phyloP scores from a whole-genome alignment of 140 eudicot genomes.

The Erigeron philadelphicus region DNA sequence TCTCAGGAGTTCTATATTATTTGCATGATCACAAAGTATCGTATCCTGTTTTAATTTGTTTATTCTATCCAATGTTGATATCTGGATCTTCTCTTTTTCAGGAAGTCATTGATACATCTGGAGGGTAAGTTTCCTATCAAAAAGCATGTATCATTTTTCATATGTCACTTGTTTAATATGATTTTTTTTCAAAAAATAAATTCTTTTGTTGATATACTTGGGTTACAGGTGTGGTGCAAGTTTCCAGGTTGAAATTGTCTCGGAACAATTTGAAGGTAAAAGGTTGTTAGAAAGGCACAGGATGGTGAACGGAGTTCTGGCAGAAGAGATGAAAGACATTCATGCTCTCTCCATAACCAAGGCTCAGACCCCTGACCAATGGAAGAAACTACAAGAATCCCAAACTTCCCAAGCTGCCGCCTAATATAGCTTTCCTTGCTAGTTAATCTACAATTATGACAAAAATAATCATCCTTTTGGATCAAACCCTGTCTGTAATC shows the following conservation, averaged over 20 bases:
- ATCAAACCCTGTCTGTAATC: constrained; percentile 20
- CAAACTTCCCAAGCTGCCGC: constrained; percentile 50
- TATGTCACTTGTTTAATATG: neutral
- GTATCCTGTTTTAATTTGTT: neutral
- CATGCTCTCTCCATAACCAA: constrained; percentile 89
- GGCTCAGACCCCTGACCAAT: constrained; percentile 77
- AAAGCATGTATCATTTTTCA: neutral
- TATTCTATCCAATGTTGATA: constrained; percentile 3
- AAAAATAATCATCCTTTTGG: constrained; percentile 12
- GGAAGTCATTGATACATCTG: constrained; percentile 89
- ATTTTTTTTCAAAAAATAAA: neutral
- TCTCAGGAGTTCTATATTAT: too few relatives aligned
- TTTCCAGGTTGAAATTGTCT: constrained; percentile 62
- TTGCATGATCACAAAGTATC: too few relatives aligned
- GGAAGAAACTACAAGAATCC: constrained; percentile 67
- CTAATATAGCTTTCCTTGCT: constrained; percentile 20
- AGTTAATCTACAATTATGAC: constrained; percentile 17
- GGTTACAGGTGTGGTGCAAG: constrained; percentile 80
- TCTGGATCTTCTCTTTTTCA: constrained; percentile 30
- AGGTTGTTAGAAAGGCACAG: constrained; percentile 91
- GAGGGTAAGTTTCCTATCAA: constrained; percentile 57
- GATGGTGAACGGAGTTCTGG: constrained; percentile 70
- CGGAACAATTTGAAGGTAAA: constrained; percentile 82
- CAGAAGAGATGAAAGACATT: constrained; percentile 80
- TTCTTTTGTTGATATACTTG: neutral